These are phyloP conservation scores for Castanea crenata DNA, from an alignment of 306 rosid species.

Conservation along the genomic window DNA sequence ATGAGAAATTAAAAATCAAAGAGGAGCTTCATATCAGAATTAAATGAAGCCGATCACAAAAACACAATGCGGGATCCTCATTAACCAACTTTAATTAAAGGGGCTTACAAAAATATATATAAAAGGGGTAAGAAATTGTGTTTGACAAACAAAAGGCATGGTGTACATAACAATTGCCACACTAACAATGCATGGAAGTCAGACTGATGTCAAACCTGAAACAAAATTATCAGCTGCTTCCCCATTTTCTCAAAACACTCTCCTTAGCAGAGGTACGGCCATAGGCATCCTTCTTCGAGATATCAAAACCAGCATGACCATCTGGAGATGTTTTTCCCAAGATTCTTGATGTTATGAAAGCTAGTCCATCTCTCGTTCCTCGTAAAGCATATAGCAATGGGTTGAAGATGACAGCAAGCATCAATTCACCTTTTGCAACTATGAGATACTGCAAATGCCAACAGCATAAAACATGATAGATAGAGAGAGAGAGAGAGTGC, in stretches of 20 bases:
- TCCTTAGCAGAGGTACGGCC: slow-evolving; percentile 69
- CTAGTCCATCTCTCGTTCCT: slow-evolving; percentile 73
- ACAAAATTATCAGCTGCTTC: slow-evolving; percentile 41
- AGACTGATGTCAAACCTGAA: slow-evolving; percentile 30
- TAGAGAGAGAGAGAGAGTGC: background rate
- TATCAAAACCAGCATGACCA: slow-evolving; percentile 32
- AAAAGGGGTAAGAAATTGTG: background rate
- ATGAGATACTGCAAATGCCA: slow-evolving; percentile 61
- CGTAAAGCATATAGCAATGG: slow-evolving; percentile 76
- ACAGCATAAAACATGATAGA: background rate
- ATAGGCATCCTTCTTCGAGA: slow-evolving; percentile 44
- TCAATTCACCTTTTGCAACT: slow-evolving; percentile 73
- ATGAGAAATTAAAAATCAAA: background rate
- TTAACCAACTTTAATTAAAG: background rate
- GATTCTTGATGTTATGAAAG: slow-evolving; percentile 52
- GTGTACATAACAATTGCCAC: slow-evolving; percentile 10
- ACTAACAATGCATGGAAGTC: slow-evolving; percentile 12
- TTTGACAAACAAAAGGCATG: background rate
- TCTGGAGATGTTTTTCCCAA: slow-evolving; percentile 37
- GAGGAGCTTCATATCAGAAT: background rate
- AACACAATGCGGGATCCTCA: background rate
- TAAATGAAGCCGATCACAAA: background rate
- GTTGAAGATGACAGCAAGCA: slow-evolving; percentile 77
- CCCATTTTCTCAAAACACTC: slow-evolving; percentile 77
- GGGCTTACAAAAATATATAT: background rate